A percentile compares a stretch with the other conserved stretches of the same genome.
Conservation (phyloP, 257 asterid genomes). For the Ocimum tenuiflorum region DNA sequence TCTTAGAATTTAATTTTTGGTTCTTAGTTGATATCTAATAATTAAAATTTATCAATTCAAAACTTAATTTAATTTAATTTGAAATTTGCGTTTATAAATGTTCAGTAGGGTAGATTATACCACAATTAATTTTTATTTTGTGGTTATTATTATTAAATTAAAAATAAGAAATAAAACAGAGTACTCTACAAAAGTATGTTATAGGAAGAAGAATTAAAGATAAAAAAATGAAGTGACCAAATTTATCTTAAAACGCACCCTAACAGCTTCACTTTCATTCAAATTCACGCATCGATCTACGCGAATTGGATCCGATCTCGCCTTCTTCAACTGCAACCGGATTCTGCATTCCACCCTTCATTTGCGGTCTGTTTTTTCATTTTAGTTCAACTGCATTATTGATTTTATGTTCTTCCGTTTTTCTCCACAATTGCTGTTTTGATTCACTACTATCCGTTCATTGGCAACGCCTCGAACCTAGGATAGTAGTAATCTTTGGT, state of each 20-base stretch:
- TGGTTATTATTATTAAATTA: too few species aligned
- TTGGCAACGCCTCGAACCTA: not conserved
- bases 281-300: not conserved
- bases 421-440: too few species aligned
- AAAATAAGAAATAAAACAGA: too few species aligned
- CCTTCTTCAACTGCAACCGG: constrained; percentile 14
- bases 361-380: not conserved
- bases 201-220: too few species aligned
- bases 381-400: constrained; percentile 3
- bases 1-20: too few species aligned
- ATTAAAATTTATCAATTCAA: too few species aligned
- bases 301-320: constrained; percentile 21
- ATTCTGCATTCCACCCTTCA: not conserved
- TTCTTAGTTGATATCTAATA: too few species aligned
- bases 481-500: not conserved
- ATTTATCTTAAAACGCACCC: constrained; percentile 4
- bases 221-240: not conserved
- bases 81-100: too few species aligned
- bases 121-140: too few species aligned
- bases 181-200: too few species aligned
- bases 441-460: not conserved
- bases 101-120: too few species aligned
- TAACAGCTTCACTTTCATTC: constrained; percentile 20
- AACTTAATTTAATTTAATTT: too few species aligned
- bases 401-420: not conserved